Evolutionary conservation across 257 asterid species (phyloP), one percentile per base, ranked within the genome.

Genomic region (Solanum lignicaule): DNA sequence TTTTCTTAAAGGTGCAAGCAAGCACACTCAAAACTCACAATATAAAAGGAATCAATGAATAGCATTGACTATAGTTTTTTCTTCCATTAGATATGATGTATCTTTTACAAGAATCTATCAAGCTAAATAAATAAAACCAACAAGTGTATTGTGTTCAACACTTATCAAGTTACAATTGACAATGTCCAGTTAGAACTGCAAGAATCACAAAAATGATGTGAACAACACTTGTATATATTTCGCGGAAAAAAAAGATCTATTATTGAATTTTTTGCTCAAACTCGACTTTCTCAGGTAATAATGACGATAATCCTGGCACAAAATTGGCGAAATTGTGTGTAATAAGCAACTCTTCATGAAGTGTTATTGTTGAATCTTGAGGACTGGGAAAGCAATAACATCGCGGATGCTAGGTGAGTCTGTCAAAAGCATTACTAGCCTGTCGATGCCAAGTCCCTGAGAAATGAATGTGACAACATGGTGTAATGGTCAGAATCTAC

Each of bases 381-480:
- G 98, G 75, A 94, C 98, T 1, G 99, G 99, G 92, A 97, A 97
- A 27, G 98, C 96, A 76, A 97, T 95, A 52, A 97, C 99, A 88
- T 95, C 99, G 8, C 98, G 98, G 85, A 96, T 95, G 86, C 99
- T 96, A 12, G 96, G 94, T 11, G 98, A 93, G 93, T 95, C 91
- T 16, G 98, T 96, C 87, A 96, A 89, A 82, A 94, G 95, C 99
- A 96, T 96, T 69, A 95, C 98, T 68, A 97, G 98, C 92, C 99
- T 90, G 92, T 97, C 99, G 58, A 97, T 93, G 38, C 99, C 99
- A 46, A 97, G 96, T 32, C 99, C 99, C 98, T 95, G 95, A n/a
- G 86, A 58, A 85, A 73, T 21, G 76, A 76, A 78, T 16, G 68
- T 16, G 9, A 5, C 86, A 29, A 48, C 69, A 31, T 31, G 43